Conservation (phyloP, 1,284 basidiomycete species). For the Ceratobasidium papillatum region DNA sequence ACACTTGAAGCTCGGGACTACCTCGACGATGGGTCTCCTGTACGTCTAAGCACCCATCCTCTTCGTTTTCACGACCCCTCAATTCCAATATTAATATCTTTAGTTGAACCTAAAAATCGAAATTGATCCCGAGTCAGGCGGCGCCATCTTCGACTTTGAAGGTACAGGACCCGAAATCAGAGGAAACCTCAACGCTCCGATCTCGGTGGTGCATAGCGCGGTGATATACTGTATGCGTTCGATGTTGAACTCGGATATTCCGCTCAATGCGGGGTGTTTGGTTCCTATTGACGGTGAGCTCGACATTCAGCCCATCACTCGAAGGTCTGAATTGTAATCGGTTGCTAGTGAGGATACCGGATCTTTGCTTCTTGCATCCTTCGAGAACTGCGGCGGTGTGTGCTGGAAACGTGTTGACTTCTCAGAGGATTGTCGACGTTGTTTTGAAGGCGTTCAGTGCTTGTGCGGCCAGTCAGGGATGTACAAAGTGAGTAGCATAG, state of each 20-base stretch:
- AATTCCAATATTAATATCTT: too few relatives aligned
- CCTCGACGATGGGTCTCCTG: constrained; percentile 88
- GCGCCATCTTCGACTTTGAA: constrained; percentile 88
- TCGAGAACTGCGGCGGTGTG: constrained; percentile 90
- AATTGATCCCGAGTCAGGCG: constrained; percentile 80
- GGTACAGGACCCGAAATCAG: constrained; percentile 90
- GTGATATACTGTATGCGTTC: constrained; percentile 95
- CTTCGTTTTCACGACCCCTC: too few relatives aligned
- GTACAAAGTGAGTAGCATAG: constrained; percentile 71
- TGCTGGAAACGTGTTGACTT: constrained; percentile 92
- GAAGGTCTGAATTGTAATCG: neutral
- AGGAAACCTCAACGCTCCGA: constrained; percentile 90
- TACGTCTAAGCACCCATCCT: too few relatives aligned
- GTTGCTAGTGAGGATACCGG: constrained; percentile 77
- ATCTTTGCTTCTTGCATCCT: constrained; percentile 81
- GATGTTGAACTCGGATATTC: constrained; percentile 92
- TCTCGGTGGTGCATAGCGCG: constrained; percentile 89
- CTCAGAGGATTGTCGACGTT: constrained; percentile 94
- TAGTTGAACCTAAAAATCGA: constrained; percentile 83
- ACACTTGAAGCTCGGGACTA: constrained; percentile 80
- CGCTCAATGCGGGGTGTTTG: constrained; percentile 92
- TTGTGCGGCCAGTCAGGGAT: constrained; percentile 92
- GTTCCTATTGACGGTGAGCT: constrained; percentile 75
- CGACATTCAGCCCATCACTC: constrained; percentile 6
- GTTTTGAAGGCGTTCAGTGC: constrained; percentile 94